Base-by-base conservation (phyloP, 202 grass and related monocot species). In the Tripidium arundinaceum region DNA sequence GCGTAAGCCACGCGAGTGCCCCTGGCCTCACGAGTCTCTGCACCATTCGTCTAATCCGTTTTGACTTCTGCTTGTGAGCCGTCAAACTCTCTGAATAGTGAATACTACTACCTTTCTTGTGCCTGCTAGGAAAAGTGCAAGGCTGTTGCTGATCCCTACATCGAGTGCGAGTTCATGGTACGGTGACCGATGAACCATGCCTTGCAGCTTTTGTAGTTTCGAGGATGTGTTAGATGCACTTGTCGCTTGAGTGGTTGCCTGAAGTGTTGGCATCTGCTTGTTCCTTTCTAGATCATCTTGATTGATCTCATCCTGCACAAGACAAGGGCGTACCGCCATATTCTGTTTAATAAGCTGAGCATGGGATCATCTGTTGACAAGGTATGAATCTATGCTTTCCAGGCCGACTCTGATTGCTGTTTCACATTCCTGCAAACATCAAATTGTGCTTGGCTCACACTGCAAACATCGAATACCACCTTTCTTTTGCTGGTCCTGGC, bases 161-260 rank as follows among this genome's bases (percentile, higher is more conserved):
- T 94, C 19, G 95, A 98, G 84, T 94, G 95, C 11, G 95, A 98
- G 68, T 93, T 98, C 86, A 98, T 94, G 95, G 92, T 98, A 79
- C 10, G 13, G 8, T 73, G 13, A 19, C 50, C 7, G 3, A 12
- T 10, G 9, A 37, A 62, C 16, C 4, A 74, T 4, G n/a, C 24
- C n/a, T 70, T 84, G 2, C 2, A 50, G 49, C 36, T n/a, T 70
- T 63, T 9, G 1, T 15, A 22, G 3, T 38, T 67, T 65, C 0
- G n/a, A n/a, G 7, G 10, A 24, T 55, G 10, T 43, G 7, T 25
- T 19, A 49, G 4, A 6, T 18, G 7, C 24, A 18, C 19, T 41
- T 67, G 5, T 67, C 46, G 34, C 15, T 8, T 68, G 9, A 28
- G 8, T 39, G 40, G 58, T 11, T 68, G 6, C 22, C 9, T 40